phyloP scores from a whole-genome alignment of 2,329 filamentous ascomycete species.

The Exophiala aquamarina region DNA sequence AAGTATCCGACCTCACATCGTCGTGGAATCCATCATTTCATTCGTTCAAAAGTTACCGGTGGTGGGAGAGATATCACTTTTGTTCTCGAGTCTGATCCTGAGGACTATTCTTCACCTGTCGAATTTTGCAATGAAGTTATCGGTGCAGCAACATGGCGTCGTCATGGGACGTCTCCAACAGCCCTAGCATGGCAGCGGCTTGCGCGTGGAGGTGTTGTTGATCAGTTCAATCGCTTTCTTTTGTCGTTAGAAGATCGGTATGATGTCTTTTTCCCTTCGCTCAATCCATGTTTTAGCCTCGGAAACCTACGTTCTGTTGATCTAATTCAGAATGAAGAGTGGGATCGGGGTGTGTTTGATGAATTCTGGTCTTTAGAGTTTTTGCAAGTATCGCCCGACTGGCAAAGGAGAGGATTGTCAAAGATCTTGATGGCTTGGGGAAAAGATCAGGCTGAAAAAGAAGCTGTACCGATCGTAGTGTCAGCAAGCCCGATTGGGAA shows the following conservation, averaged over 20 bases:
- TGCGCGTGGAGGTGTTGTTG: background rate
- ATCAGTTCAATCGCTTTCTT: background rate
- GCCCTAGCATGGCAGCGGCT: background rate
- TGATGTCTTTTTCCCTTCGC: background rate
- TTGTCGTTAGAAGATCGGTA: background rate
- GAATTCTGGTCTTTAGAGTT: slow-evolving; percentile 1
- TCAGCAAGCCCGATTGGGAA: background rate
- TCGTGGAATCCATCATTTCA: background rate
- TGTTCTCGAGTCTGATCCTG: background rate
- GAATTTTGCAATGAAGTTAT: background rate
- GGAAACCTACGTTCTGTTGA: background rate
- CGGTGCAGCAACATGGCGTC: slow-evolving; percentile 1
- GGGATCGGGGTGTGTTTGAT: background rate
- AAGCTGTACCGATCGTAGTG: background rate
- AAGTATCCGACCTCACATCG: slow-evolving; percentile 1
- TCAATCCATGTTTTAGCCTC: background rate
- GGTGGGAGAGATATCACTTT: background rate
- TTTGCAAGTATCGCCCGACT: background rate
- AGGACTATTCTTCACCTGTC: background rate
- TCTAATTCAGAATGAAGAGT: background rate
- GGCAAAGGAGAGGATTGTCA: background rate
- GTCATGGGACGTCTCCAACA: background rate
- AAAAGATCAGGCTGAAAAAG: background rate
- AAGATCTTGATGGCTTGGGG: background rate
- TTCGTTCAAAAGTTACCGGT: background rate